Percentiles rank a stretch among this genome's conserved stretches.
phyloP scores from a whole-genome alignment of 352 stramenopile species.

The Pythium insidiosum region DNA sequence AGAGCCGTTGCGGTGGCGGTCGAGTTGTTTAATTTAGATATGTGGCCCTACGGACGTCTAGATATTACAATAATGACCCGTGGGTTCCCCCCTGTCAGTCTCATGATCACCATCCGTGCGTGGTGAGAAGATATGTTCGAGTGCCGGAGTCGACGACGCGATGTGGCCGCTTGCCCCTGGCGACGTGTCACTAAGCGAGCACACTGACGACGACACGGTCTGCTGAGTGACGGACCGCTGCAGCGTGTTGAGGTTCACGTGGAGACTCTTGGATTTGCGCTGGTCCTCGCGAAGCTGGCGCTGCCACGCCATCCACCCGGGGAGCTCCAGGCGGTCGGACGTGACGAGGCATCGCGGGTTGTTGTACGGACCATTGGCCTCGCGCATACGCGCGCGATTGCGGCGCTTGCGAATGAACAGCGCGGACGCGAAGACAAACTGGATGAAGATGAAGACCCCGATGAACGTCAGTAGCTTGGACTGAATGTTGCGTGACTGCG shows the following conservation, averaged over 20 bases:
- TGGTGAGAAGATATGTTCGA: too few species aligned
- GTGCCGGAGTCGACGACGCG: too few species aligned
- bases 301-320: conserved; percentile 18
- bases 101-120: too few species aligned
- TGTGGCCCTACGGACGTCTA: too few species aligned
- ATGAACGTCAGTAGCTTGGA: conserved; percentile 12
- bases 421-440: neutral
- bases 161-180: too few species aligned
- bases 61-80: too few species aligned
- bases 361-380: conserved; percentile 18
- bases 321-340: conserved; percentile 10
- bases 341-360: neutral
- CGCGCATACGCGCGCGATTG: neutral
- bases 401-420: conserved; percentile 4
- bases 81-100: too few species aligned
- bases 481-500: conserved; percentile 7
- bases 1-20: conserved; percentile 1
- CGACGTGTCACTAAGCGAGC: too few species aligned
- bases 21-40: too few species aligned
- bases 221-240: too few species aligned
- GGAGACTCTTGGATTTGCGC: neutral
- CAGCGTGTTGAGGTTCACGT: conserved; percentile 10
- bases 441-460: neutral
- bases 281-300: conserved; percentile 10
- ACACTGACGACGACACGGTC: too few species aligned